Base-by-base conservation (phyloP, 495 filamentous ascomycete species). In the Penicillium parvum region DNA sequence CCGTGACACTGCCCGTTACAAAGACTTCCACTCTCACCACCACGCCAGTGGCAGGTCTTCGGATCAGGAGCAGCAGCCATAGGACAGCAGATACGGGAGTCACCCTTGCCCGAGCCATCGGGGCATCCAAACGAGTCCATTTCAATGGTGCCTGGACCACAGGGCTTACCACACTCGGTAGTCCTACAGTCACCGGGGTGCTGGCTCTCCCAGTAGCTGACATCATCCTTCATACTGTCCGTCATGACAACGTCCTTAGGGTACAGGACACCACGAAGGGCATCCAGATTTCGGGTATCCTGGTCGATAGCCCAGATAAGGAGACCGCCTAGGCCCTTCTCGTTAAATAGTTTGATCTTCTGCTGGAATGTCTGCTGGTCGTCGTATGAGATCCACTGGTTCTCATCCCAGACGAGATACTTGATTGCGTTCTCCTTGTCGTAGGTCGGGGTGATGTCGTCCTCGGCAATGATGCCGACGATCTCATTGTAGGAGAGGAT, bases 301-400 rank as follows among this genome's bases (percentile, higher is more conserved):
- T 9, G 22, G n/a, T 25, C 22, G 9, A 9, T 9, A 5, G 19
- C 1, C 54, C 57, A 57, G 26, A 60, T 52, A 37, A 63, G 43
- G 0, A 38, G 11, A 16, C 60, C 60, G 3, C 53, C 54, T 3
- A 63, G 32, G 19, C 60, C 41, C 12, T 36, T 33, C 0, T 42
- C 23, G 26, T 71, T 67, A 1, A 73, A 71, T 6, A 12, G 71
- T 14, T 64, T 52, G 1, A 60, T 36, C 52, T 77, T 75, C 23
- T 48, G 37, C 44, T 66, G 45, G 37, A 76, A 61, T 0, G 71
- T 75, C 5, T 61, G 47, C 1, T 23, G 34, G 42, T 72, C 65
- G 42, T 79, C 63, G 45, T 60, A 79, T 0, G 56, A 63, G 7
- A 77, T 56, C 75, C 74, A 79, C 38, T 76, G 68, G 42, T 72